These are phyloP conservation scores for Curvularia spicifera DNA, from an alignment of 2,329 filamentous ascomycete genomes.

Conservation along the genomic window DNA sequence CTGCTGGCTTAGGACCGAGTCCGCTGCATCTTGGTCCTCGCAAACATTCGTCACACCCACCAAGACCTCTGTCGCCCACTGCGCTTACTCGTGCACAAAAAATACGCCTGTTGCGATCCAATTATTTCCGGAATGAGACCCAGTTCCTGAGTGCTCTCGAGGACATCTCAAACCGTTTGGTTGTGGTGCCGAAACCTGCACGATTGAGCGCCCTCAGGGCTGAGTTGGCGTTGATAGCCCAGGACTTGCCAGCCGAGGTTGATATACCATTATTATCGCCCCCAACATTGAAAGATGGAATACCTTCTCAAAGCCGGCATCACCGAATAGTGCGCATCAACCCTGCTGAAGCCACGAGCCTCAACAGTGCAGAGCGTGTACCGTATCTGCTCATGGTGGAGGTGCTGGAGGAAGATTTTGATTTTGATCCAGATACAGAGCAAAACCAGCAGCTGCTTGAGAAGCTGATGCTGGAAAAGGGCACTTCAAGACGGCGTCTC, in stretches of 20 bases:
- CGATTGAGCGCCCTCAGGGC: conserved; percentile 80
- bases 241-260: conserved; percentile 81
- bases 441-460: conserved; percentile 73
- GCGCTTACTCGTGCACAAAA: conserved; percentile 71
- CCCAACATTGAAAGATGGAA: conserved; percentile 73
- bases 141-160: conserved; percentile 81
- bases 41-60: conserved; percentile 62
- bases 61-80: conserved; percentile 64
- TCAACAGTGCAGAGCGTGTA: conserved; percentile 87
- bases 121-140: conserved; percentile 83
- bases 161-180: conserved; percentile 83
- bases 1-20: conserved; percentile 50
- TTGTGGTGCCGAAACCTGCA: conserved; percentile 80
- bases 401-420: conserved; percentile 80
- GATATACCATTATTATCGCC: conserved; percentile 84
- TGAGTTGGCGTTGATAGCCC: conserved; percentile 79
- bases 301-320: conserved; percentile 76
- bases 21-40: conserved; percentile 46
- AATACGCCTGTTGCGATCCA: conserved; percentile 74
- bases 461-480: conserved; percentile 70
- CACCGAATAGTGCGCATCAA: conserved; percentile 84
- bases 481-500: conserved; percentile 59
- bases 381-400: conserved; percentile 87
- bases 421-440: conserved; percentile 75
- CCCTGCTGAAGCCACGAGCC: conserved; percentile 80